Evolutionary conservation across 371 early-diverging fungal species (phyloP), one percentile per base, ranked within the genome.

Genomic region (Sanchytrium tribonematis): DNA sequence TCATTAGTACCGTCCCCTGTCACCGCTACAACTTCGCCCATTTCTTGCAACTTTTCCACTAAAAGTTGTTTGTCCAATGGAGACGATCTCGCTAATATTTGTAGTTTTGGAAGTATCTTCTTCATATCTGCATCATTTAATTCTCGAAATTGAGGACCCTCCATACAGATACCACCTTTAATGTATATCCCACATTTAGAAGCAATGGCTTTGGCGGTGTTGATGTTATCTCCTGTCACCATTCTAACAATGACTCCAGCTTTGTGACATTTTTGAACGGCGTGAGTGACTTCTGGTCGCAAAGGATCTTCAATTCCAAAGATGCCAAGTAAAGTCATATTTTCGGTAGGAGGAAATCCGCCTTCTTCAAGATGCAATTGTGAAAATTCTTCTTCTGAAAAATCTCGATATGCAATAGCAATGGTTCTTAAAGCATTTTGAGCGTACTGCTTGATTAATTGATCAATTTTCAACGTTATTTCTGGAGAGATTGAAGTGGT

Each of bases 231-330:
- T 68, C 89, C 89, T 28, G 89, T 88, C 2, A 90, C 87, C 89
- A 90, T 90, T 0, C 86, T 82, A 1, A 90, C 86, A 71, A 79
- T 76, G 1, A 90, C 85, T 31, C 90, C 89, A 17, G 90, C 91
- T 27, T 77, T 73, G 73, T 83, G 81, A 72, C 86, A 87, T 12
- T 73, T 75, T 16, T 72, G 68, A 17, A 88, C 85, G 12, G 86
- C 85, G 2, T 85, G 82, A 28, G 78, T 75, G 1, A 88, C 87
- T 71, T 84, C 84, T 17, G 75, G 75, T 32, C 89, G 78, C 1
- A 87, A 75, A 1, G 86, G 87, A 77, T 88, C 89, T 72, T 85
- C 85, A 67, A 89, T 83, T 68, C 85, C 86, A 16, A 86, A 78
- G 29, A 86, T 75, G 28, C 83, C 81, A 1, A 87, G 32, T 28